Evolutionary conservation across 225 moss, liverwort and hornwort genomes (phyloP).

Genomic region (Climacium dendroides): DNA sequence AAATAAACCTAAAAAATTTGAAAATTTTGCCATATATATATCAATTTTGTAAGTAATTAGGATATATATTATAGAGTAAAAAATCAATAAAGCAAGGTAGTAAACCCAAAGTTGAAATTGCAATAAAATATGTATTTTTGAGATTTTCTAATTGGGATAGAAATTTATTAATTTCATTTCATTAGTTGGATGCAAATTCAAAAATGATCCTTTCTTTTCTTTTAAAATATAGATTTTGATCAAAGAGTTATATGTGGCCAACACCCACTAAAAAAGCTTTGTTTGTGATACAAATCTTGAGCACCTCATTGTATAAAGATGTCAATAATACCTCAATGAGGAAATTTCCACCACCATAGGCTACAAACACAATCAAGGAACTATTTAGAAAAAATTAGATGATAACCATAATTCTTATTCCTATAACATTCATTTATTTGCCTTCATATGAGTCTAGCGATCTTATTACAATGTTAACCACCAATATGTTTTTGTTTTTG

Average conservation of each 20-base stretch:
- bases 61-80: no score
- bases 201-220: background rate
- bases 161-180: background rate
- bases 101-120: background rate
- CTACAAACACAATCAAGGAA: background rate
- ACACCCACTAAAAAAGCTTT: background rate
- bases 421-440: background rate
- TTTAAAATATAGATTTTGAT: background rate
- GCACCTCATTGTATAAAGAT: background rate
- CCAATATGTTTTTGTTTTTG: no score
- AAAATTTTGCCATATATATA: no score
- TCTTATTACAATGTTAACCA: no score
- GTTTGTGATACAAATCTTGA: background rate
- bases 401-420: background rate
- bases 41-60: no score
- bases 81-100: background rate
- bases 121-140: background rate
- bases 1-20: no score
- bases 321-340: background rate
- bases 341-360: background rate
- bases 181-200: background rate
- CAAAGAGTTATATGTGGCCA: no score
- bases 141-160: rapidly evolving
- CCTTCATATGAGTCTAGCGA: no score
- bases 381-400: background rate